Evolutionary conservation across 2,329 filamentous ascomycete genomes (phyloP).

Genomic region (Dothideomycetidae sp.): DNA sequence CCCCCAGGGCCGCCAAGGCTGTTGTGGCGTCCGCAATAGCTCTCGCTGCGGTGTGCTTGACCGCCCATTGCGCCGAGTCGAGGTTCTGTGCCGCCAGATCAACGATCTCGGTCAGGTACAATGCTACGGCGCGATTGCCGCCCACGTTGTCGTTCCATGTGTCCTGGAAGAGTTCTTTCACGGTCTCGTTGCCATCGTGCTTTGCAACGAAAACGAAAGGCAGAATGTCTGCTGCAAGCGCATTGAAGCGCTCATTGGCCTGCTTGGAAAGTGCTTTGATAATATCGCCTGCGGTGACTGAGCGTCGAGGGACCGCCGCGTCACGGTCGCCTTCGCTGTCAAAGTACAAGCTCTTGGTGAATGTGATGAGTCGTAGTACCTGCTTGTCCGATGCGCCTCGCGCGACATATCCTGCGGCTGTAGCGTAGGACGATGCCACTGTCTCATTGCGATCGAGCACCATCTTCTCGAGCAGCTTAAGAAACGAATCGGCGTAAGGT

Average conservation of each 20-base stretch:
- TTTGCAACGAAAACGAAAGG: conserved; percentile 82
- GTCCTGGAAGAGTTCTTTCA: conserved; percentile 63
- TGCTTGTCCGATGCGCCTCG: conserved; percentile 46
- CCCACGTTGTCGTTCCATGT: conserved; percentile 89
- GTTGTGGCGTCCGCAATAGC: conserved; percentile 60
- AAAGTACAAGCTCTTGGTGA: conserved; percentile 60
- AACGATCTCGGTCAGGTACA: conserved; percentile 76
- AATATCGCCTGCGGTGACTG: conserved; percentile 65
- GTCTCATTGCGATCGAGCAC: conserved; percentile 87
- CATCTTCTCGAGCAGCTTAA: conserved; percentile 65
- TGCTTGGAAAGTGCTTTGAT: conserved; percentile 70
- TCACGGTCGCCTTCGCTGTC: conserved; percentile 58
- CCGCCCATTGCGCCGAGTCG: conserved; percentile 70
- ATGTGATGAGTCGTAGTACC: conserved; percentile 39
- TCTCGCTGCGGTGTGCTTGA: conserved; percentile 78
- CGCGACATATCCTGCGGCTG: conserved; percentile 72
- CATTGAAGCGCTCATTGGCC: conserved; percentile 75
- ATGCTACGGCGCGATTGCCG: conserved; percentile 62
- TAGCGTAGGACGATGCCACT: conserved; percentile 77
- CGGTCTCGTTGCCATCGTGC: conserved; percentile 70
- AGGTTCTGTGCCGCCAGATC: conserved; percentile 52
- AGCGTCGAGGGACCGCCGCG: conserved; percentile 25
- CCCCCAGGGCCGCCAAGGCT: conserved; percentile 39
- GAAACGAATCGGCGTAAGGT: conserved; percentile 59
- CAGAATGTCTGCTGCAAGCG: conserved; percentile 58